Conservation (phyloP, 805 yeast genomes). For the Ogataea trehalophila region DNA sequence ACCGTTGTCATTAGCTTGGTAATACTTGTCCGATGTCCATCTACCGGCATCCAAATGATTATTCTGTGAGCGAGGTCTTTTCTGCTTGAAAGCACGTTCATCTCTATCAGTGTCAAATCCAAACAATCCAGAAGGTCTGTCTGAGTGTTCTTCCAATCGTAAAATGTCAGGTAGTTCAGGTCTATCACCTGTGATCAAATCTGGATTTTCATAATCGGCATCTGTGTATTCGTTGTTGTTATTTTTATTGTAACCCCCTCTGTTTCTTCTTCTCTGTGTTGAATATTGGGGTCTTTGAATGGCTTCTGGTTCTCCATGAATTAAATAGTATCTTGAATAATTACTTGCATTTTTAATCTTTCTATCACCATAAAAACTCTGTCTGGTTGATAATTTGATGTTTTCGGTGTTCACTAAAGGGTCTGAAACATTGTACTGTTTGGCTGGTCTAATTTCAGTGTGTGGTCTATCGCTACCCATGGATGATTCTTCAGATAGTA, state of each 20-base stretch:
- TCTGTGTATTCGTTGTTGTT: neutral
- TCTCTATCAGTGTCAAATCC: conserved; percentile 28
- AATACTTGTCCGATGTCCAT: conserved; percentile 8
- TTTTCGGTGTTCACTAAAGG: conserved; percentile 13
- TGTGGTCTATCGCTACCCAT: conserved; percentile 12
- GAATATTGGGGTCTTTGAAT: conserved; percentile 23
- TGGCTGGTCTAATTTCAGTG: conserved; percentile 36
- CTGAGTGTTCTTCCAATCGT: too few species aligned
- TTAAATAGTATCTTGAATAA: conserved; percentile 57
- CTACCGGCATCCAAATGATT: conserved; percentile 1
- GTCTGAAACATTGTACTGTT: conserved; percentile 30
- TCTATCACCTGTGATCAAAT: conserved; percentile 24
- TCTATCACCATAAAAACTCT: conserved; percentile 47
- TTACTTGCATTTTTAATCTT: conserved; percentile 54
- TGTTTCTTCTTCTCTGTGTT: conserved; percentile 11
- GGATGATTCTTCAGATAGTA: conserved; percentile 9
- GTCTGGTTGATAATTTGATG: conserved; percentile 40
- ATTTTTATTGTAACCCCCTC: conserved; percentile 13
- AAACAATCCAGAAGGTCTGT: conserved; percentile 29
- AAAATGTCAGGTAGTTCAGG: neutral
- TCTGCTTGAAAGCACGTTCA: conserved; percentile 32
- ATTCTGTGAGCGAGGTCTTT: neutral
- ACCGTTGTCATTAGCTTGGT: neutral
- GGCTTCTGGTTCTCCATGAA: conserved; percentile 66
- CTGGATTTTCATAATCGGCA: neutral